These are phyloP conservation scores for Blastobotrys terrestris DNA, from an alignment of 805 yeast genomes.

Conservation along the genomic window DNA sequence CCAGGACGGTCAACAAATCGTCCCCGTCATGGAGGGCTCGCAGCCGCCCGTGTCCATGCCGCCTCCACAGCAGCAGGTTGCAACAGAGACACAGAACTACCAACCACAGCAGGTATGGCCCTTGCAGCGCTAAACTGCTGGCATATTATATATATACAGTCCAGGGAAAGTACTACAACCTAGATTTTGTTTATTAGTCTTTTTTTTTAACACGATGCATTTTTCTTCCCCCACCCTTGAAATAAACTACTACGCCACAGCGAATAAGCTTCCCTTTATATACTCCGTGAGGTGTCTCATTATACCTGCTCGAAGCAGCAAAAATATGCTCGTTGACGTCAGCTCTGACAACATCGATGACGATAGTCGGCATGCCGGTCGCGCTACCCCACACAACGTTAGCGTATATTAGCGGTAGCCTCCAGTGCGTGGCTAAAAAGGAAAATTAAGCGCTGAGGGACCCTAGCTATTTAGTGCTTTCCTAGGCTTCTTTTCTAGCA, in stretches of 20 bases:
- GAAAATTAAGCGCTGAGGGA: no score
- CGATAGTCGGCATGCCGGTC: neutral
- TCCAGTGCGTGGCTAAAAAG: no score
- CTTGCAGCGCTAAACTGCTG: neutral
- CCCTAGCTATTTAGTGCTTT: no score
- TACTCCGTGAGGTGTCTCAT: neutral
- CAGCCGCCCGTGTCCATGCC: neutral
- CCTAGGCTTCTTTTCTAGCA: no score
- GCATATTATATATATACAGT: neutral
- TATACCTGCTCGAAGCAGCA: neutral
- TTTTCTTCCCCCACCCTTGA: neutral
- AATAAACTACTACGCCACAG: no score
- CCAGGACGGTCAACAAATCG: neutral
- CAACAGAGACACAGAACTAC: neutral
- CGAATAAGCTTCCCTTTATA: no score
- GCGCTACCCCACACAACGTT: no score
- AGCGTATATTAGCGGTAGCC: no score
- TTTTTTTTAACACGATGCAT: neutral
- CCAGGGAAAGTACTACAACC: neutral
- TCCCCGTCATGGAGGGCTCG: neutral
- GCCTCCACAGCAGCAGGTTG: neutral
- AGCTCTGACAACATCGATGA: neutral
- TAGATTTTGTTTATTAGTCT: neutral
- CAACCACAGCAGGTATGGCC: conserved; percentile 1
- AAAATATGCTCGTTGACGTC: neutral